Evolutionary conservation across 2,329 filamentous ascomycete genomes (phyloP).

Genomic region (Pestalotiopsis sp.): DNA sequence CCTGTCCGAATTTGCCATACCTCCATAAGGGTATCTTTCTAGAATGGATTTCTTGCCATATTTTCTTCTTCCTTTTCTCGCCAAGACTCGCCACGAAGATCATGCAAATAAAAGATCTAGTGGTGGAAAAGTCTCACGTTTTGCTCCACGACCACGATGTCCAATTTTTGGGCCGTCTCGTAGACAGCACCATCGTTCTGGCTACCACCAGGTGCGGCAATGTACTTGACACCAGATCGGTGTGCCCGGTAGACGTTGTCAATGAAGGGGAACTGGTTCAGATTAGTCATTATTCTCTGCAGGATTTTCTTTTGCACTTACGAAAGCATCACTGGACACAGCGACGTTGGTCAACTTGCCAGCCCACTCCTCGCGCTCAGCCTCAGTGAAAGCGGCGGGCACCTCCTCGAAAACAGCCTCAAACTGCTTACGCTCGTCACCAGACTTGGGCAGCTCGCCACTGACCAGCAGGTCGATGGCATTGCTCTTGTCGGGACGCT

Average conservation of each 20-base stretch:
- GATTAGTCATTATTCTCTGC: conserved; percentile 3
- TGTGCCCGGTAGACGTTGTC: conserved; percentile 95
- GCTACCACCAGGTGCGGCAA: conserved; percentile 88
- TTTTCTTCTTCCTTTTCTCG: background rate
- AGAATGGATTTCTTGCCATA: background rate
- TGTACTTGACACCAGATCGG: conserved; percentile 90
- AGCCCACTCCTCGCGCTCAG: conserved; percentile 87
- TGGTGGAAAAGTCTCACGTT: conserved; percentile 93
- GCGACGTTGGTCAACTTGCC: conserved; percentile 78
- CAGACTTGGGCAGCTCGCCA: conserved; percentile 80
- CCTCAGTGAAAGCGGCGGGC: conserved; percentile 75
- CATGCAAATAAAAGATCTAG: conserved; percentile 43
- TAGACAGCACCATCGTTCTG: conserved; percentile 83
- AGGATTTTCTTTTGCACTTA: conserved; percentile 48
- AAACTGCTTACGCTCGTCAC: conserved; percentile 82
- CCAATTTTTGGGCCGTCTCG: conserved; percentile 86
- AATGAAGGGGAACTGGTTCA: conserved; percentile 83
- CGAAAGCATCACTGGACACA: conserved; percentile 92
- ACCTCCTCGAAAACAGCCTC: conserved; percentile 90
- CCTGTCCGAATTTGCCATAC: background rate
- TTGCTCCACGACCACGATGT: conserved; percentile 95
- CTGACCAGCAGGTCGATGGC: conserved; percentile 94
- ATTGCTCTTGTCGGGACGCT: conserved; percentile 97
- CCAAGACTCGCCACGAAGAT: background rate
- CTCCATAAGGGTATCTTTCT: conserved; percentile 9